Percentiles rank a stretch among this genome's conserved stretches.
These are phyloP conservation scores for Erythrobasidium hasegawianum DNA, from an alignment of 1,284 basidiomycete species.

Conservation along the genomic window DNA sequence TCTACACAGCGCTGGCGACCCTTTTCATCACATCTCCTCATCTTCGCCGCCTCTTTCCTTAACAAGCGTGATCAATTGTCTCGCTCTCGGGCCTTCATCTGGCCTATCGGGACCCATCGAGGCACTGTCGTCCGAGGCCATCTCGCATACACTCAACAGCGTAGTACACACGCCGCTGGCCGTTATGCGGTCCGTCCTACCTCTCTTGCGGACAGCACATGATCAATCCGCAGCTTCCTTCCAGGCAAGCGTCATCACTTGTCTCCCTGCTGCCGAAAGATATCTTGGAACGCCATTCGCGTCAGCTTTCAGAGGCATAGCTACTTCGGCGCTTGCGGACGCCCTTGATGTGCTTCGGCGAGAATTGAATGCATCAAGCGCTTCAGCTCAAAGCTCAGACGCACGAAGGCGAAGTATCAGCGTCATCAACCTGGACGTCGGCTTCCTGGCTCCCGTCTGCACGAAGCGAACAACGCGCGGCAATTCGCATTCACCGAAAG, in stretches of 20 bases:
- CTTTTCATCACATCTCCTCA: slow-evolving; percentile 53
- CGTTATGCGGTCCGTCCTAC: slow-evolving; percentile 10
- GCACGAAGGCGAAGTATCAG: slow-evolving; percentile 4
- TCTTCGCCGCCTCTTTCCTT: slow-evolving; percentile 36
- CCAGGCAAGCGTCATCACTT: slow-evolving; percentile 28
- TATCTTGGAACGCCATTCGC: slow-evolving; percentile 23
- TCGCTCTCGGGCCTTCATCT: slow-evolving; percentile 33
- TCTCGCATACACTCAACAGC: not conserved
- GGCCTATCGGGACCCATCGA: slow-evolving; percentile 8
- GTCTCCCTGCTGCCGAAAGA: slow-evolving; percentile 19
- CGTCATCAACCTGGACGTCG: slow-evolving; percentile 29
- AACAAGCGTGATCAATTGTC: slow-evolving; percentile 41
- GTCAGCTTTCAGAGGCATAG: slow-evolving; percentile 5
- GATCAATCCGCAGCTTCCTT: not conserved
- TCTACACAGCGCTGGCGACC: slow-evolving; percentile 68
- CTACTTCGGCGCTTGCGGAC: slow-evolving; percentile 11
- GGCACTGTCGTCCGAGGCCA: slow-evolving; percentile 11
- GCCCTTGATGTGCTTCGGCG: slow-evolving; percentile 25
- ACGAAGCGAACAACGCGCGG: slow-evolving; percentile 11
- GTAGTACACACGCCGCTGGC: not conserved
- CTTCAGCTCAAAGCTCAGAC: not conserved
- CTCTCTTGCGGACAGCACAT: slow-evolving; percentile 13
- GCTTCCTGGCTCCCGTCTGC: slow-evolving; percentile 25
- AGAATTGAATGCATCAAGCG: slow-evolving; percentile 1
- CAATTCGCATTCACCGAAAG: slow-evolving; percentile 9